Base-by-base conservation (phyloP, 2,329 filamentous ascomycete species). In the Cercospora sesami region DNA sequence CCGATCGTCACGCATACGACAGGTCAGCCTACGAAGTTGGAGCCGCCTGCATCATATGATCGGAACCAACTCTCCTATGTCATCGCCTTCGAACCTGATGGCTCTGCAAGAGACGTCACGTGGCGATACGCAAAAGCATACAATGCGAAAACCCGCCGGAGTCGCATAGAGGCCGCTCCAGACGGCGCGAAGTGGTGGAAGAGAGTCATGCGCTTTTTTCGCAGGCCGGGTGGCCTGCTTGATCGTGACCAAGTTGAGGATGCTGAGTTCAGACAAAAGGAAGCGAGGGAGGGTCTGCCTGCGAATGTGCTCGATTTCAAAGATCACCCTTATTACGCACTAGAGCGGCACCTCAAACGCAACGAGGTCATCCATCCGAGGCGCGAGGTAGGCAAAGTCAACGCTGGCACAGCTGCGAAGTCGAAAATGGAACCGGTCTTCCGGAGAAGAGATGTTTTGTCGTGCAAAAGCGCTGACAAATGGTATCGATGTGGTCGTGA, bases 401-500 rank as follows among this genome's bases (percentile, higher is more conserved):
- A 87, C 9, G 87, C 89, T 4, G 90, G 92, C 1, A 77, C 76
- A 16, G 85, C 78, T 83, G 86, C 77, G 80, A 86, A 70, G 75
- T 74, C 76, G 9, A 81, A 83, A 53, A 81, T 94, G 69, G 94
- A 97, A 77, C 87, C 87, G 62, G 90, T 99, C 0, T 99, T 92
- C 77, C 88, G 94, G 26, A 87, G 95, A 3, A 85, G 85, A 59
- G 92, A 98, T 76, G 92, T 99, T 0, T 89, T 92, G 63, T 75
- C 88, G 5, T 93, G 93, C 1, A 87, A 89, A 69, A 96, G 89
- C 69, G 89, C 88, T 3, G 93, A 96, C 72, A 93, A 91, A 71
- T 99, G 95, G 96, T 97, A 95, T 78, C 89, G 94, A 2, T 81
- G 94, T 68, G 95, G 95, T 0, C 86, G 93, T 28, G 90, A 93